Evolutionary conservation across 2,329 filamentous ascomycete species (phyloP).

Genomic region (Amesomyces nigricolor): DNA sequence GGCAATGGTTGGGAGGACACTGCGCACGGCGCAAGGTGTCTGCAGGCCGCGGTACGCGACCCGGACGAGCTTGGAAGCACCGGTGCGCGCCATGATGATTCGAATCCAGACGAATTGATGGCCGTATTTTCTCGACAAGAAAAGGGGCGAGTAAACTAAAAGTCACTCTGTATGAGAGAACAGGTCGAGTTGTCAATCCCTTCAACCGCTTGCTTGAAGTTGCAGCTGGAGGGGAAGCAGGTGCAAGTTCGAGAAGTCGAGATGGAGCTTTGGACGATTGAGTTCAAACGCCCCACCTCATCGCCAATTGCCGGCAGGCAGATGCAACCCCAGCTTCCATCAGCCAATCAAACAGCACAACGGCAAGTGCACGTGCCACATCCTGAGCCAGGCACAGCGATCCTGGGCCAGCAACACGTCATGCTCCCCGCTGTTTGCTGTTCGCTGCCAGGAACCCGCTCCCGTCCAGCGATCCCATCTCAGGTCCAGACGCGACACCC

Average conservation of each 20-base stretch:
- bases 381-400: background rate
- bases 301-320: constrained; percentile 9
- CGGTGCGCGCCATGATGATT: constrained; percentile 30
- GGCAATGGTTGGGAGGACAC: constrained; percentile 19
- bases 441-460: background rate
- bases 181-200: background rate
- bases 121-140: no score
- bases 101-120: no score
- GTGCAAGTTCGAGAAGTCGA: background rate
- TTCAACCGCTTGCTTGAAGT: background rate
- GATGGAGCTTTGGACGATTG: constrained; percentile 5
- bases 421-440: constrained; percentile 1
- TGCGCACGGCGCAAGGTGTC: constrained; percentile 24
- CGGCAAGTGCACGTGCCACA: background rate
- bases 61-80: constrained; percentile 36
- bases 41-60: constrained; percentile 33
- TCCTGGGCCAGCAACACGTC: constrained; percentile 8
- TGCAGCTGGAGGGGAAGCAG: background rate
- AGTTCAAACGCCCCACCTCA: constrained; percentile 1
- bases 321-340: background rate
- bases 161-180: no score
- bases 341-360: background rate
- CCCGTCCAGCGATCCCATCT: background rate
- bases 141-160: no score
- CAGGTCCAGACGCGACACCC: background rate